Evolutionary conservation across 2,329 filamentous ascomycete genomes (phyloP).

Genomic region (Scorias spongiosa): DNA sequence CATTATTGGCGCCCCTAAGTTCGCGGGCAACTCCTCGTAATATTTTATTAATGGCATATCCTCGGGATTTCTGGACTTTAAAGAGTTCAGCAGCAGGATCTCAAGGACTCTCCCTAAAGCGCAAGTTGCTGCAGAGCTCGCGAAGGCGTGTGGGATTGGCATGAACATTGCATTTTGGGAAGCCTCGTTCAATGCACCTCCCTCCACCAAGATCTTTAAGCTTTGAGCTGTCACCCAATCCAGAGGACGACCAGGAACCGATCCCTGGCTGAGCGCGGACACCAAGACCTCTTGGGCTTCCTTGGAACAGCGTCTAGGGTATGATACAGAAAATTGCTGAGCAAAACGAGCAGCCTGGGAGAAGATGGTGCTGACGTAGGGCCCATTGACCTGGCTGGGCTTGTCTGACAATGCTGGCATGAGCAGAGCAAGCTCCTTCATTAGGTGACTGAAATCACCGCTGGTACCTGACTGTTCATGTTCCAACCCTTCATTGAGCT

Average conservation of each 20-base stretch:
- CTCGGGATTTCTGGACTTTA: constrained; percentile 5
- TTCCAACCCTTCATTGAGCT: too few relatives aligned
- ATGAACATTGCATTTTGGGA: constrained; percentile 33
- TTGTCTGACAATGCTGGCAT: background rate
- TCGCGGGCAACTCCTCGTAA: constrained; percentile 13
- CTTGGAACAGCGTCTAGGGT: constrained; percentile 6
- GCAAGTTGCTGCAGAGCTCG: constrained; percentile 6
- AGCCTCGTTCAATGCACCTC: constrained; percentile 42
- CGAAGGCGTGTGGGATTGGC: constrained; percentile 22
- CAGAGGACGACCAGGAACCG: constrained; percentile 8
- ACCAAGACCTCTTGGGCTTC: constrained; percentile 9
- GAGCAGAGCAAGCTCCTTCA: background rate
- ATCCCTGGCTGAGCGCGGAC: constrained; percentile 6
- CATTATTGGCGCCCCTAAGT: constrained; percentile 23
- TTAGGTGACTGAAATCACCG: background rate
- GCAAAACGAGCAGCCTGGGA: constrained; percentile 13
- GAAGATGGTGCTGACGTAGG: constrained; percentile 1
- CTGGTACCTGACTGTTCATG: background rate
- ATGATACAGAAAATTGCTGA: constrained; percentile 12
- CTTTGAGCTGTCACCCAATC: constrained; percentile 37
- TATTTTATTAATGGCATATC: constrained; percentile 17
- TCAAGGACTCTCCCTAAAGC: constrained; percentile 11
- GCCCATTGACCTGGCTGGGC: background rate
- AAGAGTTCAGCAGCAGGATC: constrained; percentile 7
- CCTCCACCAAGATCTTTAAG: constrained; percentile 45